Evolutionary conservation across 2,329 filamentous ascomycete genomes (phyloP), one percentile per base, ranked within the genome.

Genomic region (Xylariaceae sp.): DNA sequence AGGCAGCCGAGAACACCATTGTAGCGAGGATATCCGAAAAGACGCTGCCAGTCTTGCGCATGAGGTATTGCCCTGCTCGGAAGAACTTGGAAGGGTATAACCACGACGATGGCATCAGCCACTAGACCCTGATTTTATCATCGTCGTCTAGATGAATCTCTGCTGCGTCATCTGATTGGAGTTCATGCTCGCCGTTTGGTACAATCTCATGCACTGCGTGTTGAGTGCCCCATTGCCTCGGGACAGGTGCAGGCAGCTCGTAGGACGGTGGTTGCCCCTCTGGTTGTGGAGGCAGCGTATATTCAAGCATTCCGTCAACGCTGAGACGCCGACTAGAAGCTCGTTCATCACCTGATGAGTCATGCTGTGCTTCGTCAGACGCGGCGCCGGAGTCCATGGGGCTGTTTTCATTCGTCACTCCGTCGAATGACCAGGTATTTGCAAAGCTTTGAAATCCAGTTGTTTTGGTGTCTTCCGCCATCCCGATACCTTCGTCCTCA

Each of bases 81-180:
- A 34, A 9, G 17, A 28, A 12, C 11, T 45, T 14, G 10, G 28
- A 47, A 48, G 31, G 16, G 9, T 40, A 17, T 12, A 4, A 42
- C 16, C 10, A 18, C n/a, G 31, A 36, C 17, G 16, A 38, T 45
- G 38, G 19, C 41, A 16, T 14, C 19, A 31, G 13, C 31, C 34
- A 63, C 14, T 50, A 49, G 45, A 62, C 43, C 50, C 61, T 65
- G 50, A 65, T 55, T 53, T 67, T 66, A 44, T 71, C 67, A 48
- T 73, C 70, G 43, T 73, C 73, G 39, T 75, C 75, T 17, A 79
- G 61, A 54, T 77, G 75, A 42, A 79, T 80, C 62, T 80, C 77
- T 7, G 76, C 66, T 6, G 77, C 76, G 39, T 76, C 74, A 31
- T 75, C 74, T 12, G 73, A 76, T 46, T 65, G 66, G 28, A 60